Percentiles rank a stretch among this genome's conserved stretches.
phyloP scores from a whole-genome alignment of 164 flowering plant genomes.

The Nymphaea thermarum region DNA sequence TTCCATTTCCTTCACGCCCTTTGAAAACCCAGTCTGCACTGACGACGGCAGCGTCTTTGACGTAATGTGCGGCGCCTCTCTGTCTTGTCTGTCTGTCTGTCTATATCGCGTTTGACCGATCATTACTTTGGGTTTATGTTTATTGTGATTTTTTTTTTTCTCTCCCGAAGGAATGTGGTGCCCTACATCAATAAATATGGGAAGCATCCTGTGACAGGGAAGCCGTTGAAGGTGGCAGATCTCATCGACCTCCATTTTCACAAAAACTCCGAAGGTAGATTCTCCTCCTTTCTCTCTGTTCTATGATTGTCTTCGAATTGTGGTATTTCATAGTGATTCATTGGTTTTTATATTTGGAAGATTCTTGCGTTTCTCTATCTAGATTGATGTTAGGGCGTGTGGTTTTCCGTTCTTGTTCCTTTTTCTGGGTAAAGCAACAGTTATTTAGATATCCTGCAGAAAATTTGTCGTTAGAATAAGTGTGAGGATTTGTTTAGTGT shows the following conservation, averaged over 20 bases:
- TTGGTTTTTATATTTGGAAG: too few species aligned
- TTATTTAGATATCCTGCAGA: too few species aligned
- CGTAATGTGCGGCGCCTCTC: conserved; percentile 35
- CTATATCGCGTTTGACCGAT: background rate
- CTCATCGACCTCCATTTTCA: conserved; percentile 80
- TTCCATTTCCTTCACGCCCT: conserved; percentile 91
- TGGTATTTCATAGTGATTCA: too few species aligned
- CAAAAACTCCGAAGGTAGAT: conserved; percentile 76
- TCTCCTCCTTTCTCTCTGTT: background rate
- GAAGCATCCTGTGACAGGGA: conserved; percentile 80
- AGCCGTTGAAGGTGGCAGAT: conserved; percentile 55
- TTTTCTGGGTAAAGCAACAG: too few species aligned
- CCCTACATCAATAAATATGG: conserved; percentile 85
- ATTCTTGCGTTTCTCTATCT: too few species aligned
- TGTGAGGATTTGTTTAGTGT: too few species aligned
- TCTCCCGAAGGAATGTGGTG: conserved; percentile 45
- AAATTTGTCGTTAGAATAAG: too few species aligned
- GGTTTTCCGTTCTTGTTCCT: too few species aligned
- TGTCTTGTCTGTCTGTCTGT: background rate
- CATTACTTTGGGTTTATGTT: background rate
- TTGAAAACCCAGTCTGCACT: conserved; percentile 76
- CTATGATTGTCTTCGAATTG: too few species aligned
- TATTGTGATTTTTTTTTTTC: background rate
- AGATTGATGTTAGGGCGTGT: too few species aligned
- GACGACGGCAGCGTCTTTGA: conserved; percentile 84